Evolutionary conservation across 2,329 filamentous ascomycete genomes (phyloP), one percentile per base, ranked within the genome.

Genomic region (Blumeria graminis): DNA sequence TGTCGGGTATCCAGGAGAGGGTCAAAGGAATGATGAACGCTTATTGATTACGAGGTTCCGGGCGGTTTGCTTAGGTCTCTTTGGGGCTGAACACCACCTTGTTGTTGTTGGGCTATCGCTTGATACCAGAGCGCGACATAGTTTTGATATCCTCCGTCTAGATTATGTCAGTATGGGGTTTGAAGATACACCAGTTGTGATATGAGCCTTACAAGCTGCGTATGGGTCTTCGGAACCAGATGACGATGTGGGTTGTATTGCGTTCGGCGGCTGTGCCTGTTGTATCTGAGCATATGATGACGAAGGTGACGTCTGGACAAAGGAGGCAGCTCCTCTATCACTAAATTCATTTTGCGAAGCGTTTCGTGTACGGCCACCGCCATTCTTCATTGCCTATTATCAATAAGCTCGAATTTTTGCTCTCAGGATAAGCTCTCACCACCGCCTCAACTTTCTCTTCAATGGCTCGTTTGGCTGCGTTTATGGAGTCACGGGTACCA

Each of bases 391-490:
- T 63, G 70, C 70, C 72, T 76, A 61, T 22, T 53, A 52, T 55
- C 60, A 61, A 55, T 66, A 60, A 61, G 60, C 36, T 55, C 9
- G 28, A 46, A 46, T 13, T 11, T 3, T 16, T 16, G 18, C 22
- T 34, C 14, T 32, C 45, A 34, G 28, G 36, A n/a, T 16, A 43
- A 35, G n/a, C 32, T 76, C 82, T 71, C 77, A 89, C 82, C 68
- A 90, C 86, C 65, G 86, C 83, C 60, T 94, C 86, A 53, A 94
- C 86, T 70, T 94, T 94, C 62, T 94, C 88, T 68, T 87, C 85
- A 60, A 94, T 94, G 46, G 86, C 84, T 63, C 74, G 74, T 71
- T 93, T 93, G 38, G 89, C 89, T 61, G 80, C 78, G 55, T 79
- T 78, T 65, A 94, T 92, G 56, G 85, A 80, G 63, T 86, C 82